Evolutionary conservation across 345 rosid species (phyloP).

Genomic region (Psidium guajava): DNA sequence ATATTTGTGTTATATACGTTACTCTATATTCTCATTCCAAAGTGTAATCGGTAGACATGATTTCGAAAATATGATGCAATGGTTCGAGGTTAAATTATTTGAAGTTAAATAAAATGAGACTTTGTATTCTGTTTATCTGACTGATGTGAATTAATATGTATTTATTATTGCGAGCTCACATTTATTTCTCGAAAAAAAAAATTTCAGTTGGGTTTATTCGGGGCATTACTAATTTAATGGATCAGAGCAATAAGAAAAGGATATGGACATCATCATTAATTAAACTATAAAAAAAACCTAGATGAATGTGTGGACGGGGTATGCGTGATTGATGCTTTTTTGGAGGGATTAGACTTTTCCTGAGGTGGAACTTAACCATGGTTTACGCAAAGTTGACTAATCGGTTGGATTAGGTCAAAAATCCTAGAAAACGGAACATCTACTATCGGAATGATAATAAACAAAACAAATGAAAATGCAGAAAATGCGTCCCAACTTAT

Average conservation of each 20-base stretch:
- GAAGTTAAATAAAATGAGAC: neutral
- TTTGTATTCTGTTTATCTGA: neutral
- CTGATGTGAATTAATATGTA: neutral
- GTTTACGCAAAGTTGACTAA: slow-evolving; percentile 33
- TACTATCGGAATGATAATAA: neutral
- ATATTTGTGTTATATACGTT: neutral
- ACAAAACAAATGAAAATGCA: neutral
- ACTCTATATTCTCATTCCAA: neutral
- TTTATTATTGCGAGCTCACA: neutral
- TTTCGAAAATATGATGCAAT: neutral
- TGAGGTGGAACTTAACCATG: slow-evolving; percentile 14
- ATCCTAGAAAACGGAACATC: neutral
- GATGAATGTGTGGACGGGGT: slow-evolving; percentile 24
- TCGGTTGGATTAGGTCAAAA: slow-evolving; percentile 5
- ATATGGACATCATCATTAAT: neutral
- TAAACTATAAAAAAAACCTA: slow-evolving; percentile 4
- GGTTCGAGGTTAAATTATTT: neutral
- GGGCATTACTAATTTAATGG: neutral
- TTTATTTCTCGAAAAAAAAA: neutral
- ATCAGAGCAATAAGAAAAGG: neutral
- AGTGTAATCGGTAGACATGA: neutral
- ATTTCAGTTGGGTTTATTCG: neutral
- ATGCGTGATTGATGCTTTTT: slow-evolving; percentile 8
- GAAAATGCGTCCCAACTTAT: too few species aligned
- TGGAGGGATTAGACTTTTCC: neutral